These are phyloP conservation scores for Ophiocordyceps camponoti-rufipedis DNA, from an alignment of 2,329 filamentous ascomycete genomes.

Conservation along the genomic window DNA sequence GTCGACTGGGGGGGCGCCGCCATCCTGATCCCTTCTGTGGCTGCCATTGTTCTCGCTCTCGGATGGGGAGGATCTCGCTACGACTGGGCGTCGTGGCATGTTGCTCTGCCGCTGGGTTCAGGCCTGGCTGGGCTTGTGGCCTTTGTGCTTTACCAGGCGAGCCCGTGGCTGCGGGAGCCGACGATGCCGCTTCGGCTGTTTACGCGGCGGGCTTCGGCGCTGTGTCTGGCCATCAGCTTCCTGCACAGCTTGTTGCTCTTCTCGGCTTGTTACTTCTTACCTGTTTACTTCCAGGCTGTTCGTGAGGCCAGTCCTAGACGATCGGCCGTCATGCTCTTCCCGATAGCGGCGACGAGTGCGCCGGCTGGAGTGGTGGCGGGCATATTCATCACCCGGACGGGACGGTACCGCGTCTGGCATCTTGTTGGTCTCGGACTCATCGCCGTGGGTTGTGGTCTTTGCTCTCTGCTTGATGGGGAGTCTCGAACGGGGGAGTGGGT, in stretches of 20 bases:
- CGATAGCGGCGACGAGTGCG: conserved; percentile 9
- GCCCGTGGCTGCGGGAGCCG: conserved; percentile 2
- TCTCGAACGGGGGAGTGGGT: conserved; percentile 21
- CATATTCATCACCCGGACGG: conserved; percentile 11
- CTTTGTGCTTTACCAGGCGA: conserved; percentile 5
- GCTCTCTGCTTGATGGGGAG: conserved; percentile 18
- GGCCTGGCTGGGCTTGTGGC: conserved; percentile 13
- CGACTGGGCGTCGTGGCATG: conserved; percentile 17
- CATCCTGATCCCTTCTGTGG: conserved; percentile 17
- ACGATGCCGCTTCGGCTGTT: conserved; percentile 5
- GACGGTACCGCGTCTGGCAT: conserved; percentile 15
- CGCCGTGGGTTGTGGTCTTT: conserved; percentile 21
- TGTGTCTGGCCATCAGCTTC: conserved; percentile 8
- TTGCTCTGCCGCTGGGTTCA: conserved; percentile 22
- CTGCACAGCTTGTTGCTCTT: conserved; percentile 12
- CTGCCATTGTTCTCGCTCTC: conserved; percentile 13
- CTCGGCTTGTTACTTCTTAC: conserved; percentile 18
- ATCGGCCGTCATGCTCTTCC: conserved; percentile 14
- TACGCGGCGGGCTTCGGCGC: conserved; percentile 7
- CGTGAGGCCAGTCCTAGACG: conserved; percentile 7
- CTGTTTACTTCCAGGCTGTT: conserved; percentile 29
- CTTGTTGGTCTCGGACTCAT: conserved; percentile 15
- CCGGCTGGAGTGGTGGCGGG: conserved; percentile 10
- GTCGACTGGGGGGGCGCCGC: conserved; percentile 22
- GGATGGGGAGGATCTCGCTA: conserved; percentile 20